Base-by-base conservation (phyloP, 345 rosid species). In the Arabis alpina region DNA sequence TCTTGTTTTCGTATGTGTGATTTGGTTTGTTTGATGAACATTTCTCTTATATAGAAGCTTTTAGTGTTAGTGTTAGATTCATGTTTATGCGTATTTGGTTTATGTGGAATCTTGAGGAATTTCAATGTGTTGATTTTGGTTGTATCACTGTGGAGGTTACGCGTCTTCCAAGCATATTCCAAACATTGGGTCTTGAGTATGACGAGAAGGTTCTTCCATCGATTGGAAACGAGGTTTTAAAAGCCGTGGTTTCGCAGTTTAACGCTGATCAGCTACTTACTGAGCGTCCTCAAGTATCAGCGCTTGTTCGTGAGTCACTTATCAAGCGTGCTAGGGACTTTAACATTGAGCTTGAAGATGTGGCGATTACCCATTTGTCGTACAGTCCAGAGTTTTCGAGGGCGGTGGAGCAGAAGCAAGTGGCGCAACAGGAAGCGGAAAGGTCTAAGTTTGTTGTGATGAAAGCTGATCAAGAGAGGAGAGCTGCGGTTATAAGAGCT, bases 181-280 rank as follows among this genome's bases (percentile, higher is more conserved):
- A 92, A 80, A 85, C 80, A 62, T 85, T 94, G 80, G 99, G 99
- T 67, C 80, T 88, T 4, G 98, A 95, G 71, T 95, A 92, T 16
- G 93, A 92, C 53, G 97, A 92, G 44, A 95, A 92, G 81, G 98
- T 95, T 67, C 96, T 95, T 28, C 99, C 99, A 0, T 95, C 99
- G 0, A 95, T 95, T 43, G 99, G 99, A 19, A 95, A 95, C 61
- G 98, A 95, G 82, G 96, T 95, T n/a, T 71, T 92, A 81, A 95
- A 95, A 82, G 86, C 99, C 13, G 98, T 92, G 4, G 98, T 95
- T n/a, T 97, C 98, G 25, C 96, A 82, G 53, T 90, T 92, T 86
- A 95, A 95, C 78, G 99, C 99, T 2, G 99, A 95, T 60, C 98
- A 95, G 82, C 98, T 95, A 16, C 96, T 95, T 30, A 95, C 99